Conservation (phyloP, 768 basidiomycete genomes). For the Ramaria rubella region DNA sequence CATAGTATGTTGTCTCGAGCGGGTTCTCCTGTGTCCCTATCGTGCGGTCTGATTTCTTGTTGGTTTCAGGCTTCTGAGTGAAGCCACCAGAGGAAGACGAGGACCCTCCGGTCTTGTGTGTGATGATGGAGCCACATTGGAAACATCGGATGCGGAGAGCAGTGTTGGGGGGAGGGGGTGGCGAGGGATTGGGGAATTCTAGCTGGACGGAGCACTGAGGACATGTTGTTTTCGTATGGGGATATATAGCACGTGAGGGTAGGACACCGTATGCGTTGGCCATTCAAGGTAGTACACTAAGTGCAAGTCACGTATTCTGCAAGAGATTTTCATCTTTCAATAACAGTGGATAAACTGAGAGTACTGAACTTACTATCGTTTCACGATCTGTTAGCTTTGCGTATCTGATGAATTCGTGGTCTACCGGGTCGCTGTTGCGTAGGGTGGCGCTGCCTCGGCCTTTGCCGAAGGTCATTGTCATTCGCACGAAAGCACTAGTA, state of each 20-base stretch:
- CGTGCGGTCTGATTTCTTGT: constrained; percentile 48
- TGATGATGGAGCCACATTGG: constrained; percentile 51
- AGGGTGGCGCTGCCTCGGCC: too few species aligned
- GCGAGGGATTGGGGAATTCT: constrained; percentile 63
- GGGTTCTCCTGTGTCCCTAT: constrained; percentile 87
- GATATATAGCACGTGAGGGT: constrained; percentile 57
- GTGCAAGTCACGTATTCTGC: too few species aligned
- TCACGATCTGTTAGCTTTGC: too few species aligned
- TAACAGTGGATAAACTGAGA: too few species aligned
- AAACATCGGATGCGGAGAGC: constrained; percentile 66
- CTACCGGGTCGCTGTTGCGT: too few species aligned
- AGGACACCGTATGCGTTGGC: constrained; percentile 26
- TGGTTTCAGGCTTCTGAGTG: constrained; percentile 14
- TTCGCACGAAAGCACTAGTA: too few species aligned
- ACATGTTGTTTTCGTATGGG: constrained; percentile 58
- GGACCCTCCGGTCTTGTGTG: constrained; percentile 30
- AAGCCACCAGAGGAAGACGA: constrained; percentile 9
- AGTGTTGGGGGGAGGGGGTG: constrained; percentile 48
- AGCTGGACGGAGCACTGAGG: constrained; percentile 45
- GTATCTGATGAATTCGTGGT: too few species aligned
- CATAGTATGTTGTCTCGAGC: constrained; percentile 87
- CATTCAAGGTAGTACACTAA: constrained; percentile 1
- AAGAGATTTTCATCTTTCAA: too few species aligned
- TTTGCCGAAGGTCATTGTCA: too few species aligned
- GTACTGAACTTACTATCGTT: too few species aligned